phyloP scores from a whole-genome alignment of 2,329 filamentous ascomycete species.

The Endoconidiophora laricicola region DNA sequence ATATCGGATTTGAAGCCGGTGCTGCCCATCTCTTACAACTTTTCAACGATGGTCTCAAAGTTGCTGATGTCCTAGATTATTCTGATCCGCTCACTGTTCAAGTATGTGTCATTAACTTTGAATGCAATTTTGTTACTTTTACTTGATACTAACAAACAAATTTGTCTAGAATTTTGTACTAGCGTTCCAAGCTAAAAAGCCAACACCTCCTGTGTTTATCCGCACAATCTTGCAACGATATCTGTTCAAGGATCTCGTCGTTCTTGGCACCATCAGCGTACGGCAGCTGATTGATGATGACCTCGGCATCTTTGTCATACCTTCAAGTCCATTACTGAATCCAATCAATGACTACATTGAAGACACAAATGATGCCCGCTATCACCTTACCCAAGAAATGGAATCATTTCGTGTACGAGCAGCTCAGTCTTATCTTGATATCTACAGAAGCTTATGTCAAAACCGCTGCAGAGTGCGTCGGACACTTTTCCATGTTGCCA shows the following conservation, averaged over 20 bases:
- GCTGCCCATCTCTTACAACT: slow-evolving; percentile 52
- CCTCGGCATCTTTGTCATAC: slow-evolving; percentile 59
- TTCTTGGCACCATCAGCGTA: slow-evolving; percentile 51
- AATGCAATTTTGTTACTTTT: background rate
- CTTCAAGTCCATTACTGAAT: slow-evolving; percentile 53
- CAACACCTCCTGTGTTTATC: slow-evolving; percentile 69
- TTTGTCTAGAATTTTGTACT: slow-evolving; percentile 48
- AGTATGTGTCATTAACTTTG: slow-evolving; percentile 26
- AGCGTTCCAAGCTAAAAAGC: slow-evolving; percentile 60
- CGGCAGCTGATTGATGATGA: slow-evolving; percentile 68
- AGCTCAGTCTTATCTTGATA: slow-evolving; percentile 60
- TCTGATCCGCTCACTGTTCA: slow-evolving; percentile 51
- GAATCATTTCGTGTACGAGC: slow-evolving; percentile 47
- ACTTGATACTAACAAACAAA: background rate
- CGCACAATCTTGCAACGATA: slow-evolving; percentile 63
- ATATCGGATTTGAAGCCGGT: slow-evolving; percentile 56
- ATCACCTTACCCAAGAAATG: slow-evolving; percentile 56
- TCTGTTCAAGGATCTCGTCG: slow-evolving; percentile 54
- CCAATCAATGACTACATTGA: slow-evolving; percentile 63
- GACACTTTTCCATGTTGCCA: slow-evolving; percentile 68
- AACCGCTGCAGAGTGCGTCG: slow-evolving; percentile 82
- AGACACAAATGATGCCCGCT: slow-evolving; percentile 53
- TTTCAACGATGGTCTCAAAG: slow-evolving; percentile 54
- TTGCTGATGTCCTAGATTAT: slow-evolving; percentile 51
- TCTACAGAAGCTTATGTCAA: slow-evolving; percentile 71